Conservation (phyloP, 2,329 filamentous ascomycete genomes). For the Diaporthe velutina region DNA sequence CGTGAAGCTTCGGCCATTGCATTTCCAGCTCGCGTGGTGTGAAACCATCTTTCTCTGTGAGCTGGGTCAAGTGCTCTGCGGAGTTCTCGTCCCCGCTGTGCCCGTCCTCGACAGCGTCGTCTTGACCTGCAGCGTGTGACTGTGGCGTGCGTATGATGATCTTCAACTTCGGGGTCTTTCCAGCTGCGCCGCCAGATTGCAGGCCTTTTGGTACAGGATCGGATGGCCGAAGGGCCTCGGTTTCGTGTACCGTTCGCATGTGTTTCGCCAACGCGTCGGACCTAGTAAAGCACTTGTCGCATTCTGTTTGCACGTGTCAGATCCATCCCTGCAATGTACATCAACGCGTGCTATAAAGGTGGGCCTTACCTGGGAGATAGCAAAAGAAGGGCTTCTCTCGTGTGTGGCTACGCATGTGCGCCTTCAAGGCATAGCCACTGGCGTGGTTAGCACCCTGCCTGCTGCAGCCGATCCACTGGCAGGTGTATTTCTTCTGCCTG, state of each 20-base stretch:
- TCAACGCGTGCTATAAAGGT: neutral
- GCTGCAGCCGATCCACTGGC: slow-evolving; percentile 93
- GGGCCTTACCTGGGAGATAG: slow-evolving; percentile 82
- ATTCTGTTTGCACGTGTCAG: slow-evolving; percentile 71
- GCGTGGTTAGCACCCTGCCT: slow-evolving; percentile 93
- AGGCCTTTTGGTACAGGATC: slow-evolving; percentile 80
- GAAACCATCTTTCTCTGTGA: slow-evolving; percentile 73
- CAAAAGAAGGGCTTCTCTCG: slow-evolving; percentile 99
- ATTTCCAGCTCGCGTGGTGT: slow-evolving; percentile 73
- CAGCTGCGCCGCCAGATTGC: slow-evolving; percentile 59
- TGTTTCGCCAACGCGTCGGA: slow-evolving; percentile 97
- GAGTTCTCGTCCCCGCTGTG: slow-evolving; percentile 67
- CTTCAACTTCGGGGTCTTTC: slow-evolving; percentile 68
- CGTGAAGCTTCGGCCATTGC: slow-evolving; percentile 70
- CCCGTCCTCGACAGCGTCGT: slow-evolving; percentile 61
- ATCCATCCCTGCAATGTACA: neutral
- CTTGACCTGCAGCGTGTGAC: slow-evolving; percentile 68
- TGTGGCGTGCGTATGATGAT: slow-evolving; percentile 74
- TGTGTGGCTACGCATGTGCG: slow-evolving; percentile 98
- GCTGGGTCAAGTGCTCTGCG: slow-evolving; percentile 69
- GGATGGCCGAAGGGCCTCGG: slow-evolving; percentile 87
- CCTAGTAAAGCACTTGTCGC: slow-evolving; percentile 94
- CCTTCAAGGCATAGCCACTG: slow-evolving; percentile 94
- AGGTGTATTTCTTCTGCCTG: slow-evolving; percentile 96
- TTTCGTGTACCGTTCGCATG: slow-evolving; percentile 98